These are phyloP conservation scores for Xylaria sp. DNA, from an alignment of 2,329 filamentous ascomycete genomes.

Conservation along the genomic window DNA sequence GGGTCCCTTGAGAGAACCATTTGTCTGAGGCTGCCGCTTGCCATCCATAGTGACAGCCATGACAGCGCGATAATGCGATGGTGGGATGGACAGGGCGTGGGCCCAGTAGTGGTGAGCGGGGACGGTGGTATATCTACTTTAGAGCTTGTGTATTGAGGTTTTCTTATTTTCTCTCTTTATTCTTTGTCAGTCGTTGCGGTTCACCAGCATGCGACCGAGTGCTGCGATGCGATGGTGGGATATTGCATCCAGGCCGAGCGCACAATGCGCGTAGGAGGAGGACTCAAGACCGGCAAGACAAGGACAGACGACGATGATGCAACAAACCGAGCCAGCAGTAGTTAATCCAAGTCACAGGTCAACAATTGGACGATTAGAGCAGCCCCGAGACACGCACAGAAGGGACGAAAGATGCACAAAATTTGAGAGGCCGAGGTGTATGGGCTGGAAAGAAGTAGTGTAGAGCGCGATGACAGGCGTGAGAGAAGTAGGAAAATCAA, in stretches of 20 bases:
- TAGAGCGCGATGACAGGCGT: slow-evolving; percentile 18
- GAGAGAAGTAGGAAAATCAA: slow-evolving; percentile 19
- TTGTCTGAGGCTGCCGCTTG: slow-evolving; percentile 47
- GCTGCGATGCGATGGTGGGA: background rate
- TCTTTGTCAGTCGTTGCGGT: slow-evolving; percentile 1
- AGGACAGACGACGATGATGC: slow-evolving; percentile 13
- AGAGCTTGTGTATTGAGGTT: background rate
- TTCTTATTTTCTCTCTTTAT: slow-evolving; percentile 7
- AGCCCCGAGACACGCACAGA: slow-evolving; percentile 4
- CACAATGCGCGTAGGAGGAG: slow-evolving; percentile 24
- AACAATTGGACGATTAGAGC: slow-evolving; percentile 15
- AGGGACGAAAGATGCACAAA: slow-evolving; percentile 15
- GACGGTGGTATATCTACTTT: slow-evolving; percentile 2
- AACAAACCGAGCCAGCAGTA: slow-evolving; percentile 25
- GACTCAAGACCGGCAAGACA: slow-evolving; percentile 18
- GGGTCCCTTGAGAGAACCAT: slow-evolving; percentile 52
- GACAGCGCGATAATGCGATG: background rate
- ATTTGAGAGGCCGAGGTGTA: background rate
- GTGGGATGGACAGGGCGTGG: slow-evolving; percentile 19
- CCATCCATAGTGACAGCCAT: slow-evolving; percentile 38
- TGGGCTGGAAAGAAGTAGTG: slow-evolving; percentile 8
- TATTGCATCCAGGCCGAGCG: slow-evolving; percentile 25
- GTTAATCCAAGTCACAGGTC: slow-evolving; percentile 16
- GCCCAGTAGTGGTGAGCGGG: background rate
- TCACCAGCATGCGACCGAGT: slow-evolving; percentile 12